Base-by-base conservation (phyloP, 345 rosid species). In the Crucihimalaya himalaica region DNA sequence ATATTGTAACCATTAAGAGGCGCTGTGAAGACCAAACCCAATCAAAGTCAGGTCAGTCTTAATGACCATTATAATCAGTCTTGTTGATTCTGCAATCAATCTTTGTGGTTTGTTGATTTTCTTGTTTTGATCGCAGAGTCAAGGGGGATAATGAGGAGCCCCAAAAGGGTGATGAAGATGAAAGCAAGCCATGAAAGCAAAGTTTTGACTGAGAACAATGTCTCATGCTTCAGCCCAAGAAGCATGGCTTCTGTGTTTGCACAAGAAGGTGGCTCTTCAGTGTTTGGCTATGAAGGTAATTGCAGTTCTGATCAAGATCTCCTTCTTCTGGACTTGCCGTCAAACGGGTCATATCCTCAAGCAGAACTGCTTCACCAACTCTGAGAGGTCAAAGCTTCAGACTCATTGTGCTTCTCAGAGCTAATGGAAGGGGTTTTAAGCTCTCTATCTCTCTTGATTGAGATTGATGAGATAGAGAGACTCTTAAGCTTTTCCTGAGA, bases 301-400 rank as follows among this genome's bases (percentile, higher is more conserved):
- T 92, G 85, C 64, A 85, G 77, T 71, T 86, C 85, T 13, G 90
- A 90, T 68, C 92, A 92, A 68, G 97, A 90, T 67, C 83, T 95
- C 76, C 72, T 78, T 70, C 93, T 94, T 70, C 72, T 95, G 55
- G 89, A 92, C 21, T 86, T 95, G 75, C 97, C 99, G 32, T 86
- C 85, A 73, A 87, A 87, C 12, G 79, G 92, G 75, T 95, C 90
- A 27, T 95, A 92, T 72, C 88, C 96, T 34, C 92, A 90, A 78
- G 97, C 98, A 29, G 99, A 95, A 80, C 92, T 95, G 60, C 97
- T 95, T 76, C 82, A 57, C 31, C 77, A 65, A 66, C 72, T 71
- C 9, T 78, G 57, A 77, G 16, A 55, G 25, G 57, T 47, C 34
- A 59, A 52, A 66, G 77, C 81, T 59, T 71, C 20, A 65, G 40